Base-by-base conservation (phyloP, 108 stramenopile genomes). In the Cyclotella baltica region DNA sequence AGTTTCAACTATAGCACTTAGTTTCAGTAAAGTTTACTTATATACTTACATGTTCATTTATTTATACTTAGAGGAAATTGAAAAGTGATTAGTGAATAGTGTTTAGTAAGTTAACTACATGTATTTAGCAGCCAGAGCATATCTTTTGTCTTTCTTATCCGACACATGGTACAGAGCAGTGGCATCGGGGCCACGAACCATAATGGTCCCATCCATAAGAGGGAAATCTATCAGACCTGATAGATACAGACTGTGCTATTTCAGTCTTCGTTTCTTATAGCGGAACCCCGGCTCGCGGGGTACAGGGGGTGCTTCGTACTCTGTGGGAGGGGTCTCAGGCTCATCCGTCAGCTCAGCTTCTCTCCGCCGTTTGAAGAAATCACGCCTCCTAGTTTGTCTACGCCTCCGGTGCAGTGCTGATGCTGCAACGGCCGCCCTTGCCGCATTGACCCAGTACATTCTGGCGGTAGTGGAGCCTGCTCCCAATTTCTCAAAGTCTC, bases 61-160 rank as follows among this genome's bases (percentile, higher is more conserved):
- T n/a, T n/a, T n/a, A n/a, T n/a, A n/a, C n/a, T n/a, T n/a, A n/a
- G n/a, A n/a, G n/a, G n/a, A n/a, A n/a, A n/a, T n/a, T n/a, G n/a
- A n/a, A n/a, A n/a, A n/a, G n/a, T n/a, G 40, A 43, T 43, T 10
- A 43, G 13, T 43, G 13, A 52, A 52, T 52, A 52, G 9, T 52
- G 9, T 19, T 52, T 19, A 19, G 20, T 19, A 52, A n/a, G 9
- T 52, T 19, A 52, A 52, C 51, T 52, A 52, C 51, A 20, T 52
- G n/a, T 52, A 4, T 4, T 52, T 20, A 20, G 4, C 4, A 20
- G 10, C 20, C 51, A 52, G 51, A 52, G 10, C 51, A 52, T 52
- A 20, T 4, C 51, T 52, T 52, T 52, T 52, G 51, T 52, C 51
- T 52, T 52, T 52, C 51, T 52, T 52, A 52, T 52, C 51, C 20